Base-by-base conservation (phyloP, 345 rosid genomes). In the Reutealis trisperma region DNA sequence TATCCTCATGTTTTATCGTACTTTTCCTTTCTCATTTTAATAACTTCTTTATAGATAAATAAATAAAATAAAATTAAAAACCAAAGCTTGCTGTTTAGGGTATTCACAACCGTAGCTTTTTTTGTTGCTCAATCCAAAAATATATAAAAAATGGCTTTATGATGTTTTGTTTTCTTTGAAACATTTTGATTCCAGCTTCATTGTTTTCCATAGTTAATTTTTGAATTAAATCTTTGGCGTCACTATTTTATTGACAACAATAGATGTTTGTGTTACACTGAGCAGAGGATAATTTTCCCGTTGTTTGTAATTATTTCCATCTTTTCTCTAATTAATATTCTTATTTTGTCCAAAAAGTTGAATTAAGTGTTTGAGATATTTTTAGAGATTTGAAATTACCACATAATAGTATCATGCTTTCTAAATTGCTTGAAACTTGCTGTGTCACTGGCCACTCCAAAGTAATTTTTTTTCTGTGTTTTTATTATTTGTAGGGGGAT, bases 401-500 rank as follows among this genome's bases (percentile, higher is more conserved):
- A 7, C 45, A 42, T 27, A 9, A 11, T 72, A 21, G 42, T 8
- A 58, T 63, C 25, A 0, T 27, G 13, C 5, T 52, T 19, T 52
- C 25, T 54, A 24, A 25, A 10, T 62, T 14, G 19, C 1, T 45
- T 19, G n/a, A 52, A 25, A 70, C 44, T 70, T 51, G 42, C 24
- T 34, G 6, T 55, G 34, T 25, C 27, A 25, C 37, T 37, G n/a
- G 60, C 44, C 13, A 51, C 15, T 14, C 30, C 45, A 24, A 51
- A 51, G 15, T 67, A 32, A 24, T 22, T 32, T 58, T 1, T 30
- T 67, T 49, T 19, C 70, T 51, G 37, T 18, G 37, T 18, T 61
- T 44, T n/a, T 79, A 72, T 69, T 67, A 70, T 63, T 73, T 76
- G 60, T 88, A 94, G 97, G 97, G 95, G 49, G 94, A 94, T 85